Evolutionary conservation across 495 filamentous ascomycete genomes (phyloP).

Genomic region (Thozetella sp.): DNA sequence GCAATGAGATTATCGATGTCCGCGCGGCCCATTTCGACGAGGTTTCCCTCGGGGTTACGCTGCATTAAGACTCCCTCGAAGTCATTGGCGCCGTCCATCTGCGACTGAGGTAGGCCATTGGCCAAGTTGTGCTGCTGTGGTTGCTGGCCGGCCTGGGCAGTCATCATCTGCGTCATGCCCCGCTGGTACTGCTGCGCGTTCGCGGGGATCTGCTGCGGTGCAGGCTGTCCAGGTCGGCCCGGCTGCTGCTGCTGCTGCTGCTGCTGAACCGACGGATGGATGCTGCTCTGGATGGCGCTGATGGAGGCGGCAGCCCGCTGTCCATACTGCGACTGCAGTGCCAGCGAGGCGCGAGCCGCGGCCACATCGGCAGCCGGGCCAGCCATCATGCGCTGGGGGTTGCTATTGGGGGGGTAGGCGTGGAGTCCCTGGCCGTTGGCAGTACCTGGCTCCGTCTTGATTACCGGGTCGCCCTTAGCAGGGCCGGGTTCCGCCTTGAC

Average conservation of each 20-base stretch:
- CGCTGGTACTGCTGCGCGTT: slow-evolving; percentile 48
- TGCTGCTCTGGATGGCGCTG: slow-evolving; percentile 44
- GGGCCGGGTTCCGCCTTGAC: slow-evolving; percentile 80
- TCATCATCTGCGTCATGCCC: slow-evolving; percentile 32
- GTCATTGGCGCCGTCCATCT: slow-evolving; percentile 55
- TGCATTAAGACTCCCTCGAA: slow-evolving; percentile 53
- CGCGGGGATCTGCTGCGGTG: slow-evolving; percentile 27
- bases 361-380: slow-evolving; percentile 34
- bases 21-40: slow-evolving; percentile 48
- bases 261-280: slow-evolving; percentile 25
- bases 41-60: slow-evolving; percentile 29
- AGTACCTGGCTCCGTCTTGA: slow-evolving; percentile 37
- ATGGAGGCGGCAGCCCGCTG: slow-evolving; percentile 70
- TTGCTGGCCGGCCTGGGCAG: slow-evolving; percentile 26
- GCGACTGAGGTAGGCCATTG: slow-evolving; percentile 40
- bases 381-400: slow-evolving; percentile 4
- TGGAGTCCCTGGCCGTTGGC: slow-evolving; percentile 7
- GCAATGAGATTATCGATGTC: slow-evolving; percentile 65
- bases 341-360: slow-evolving; percentile 67
- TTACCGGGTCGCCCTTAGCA: slow-evolving; percentile 40
- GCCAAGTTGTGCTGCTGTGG: slow-evolving; percentile 37
- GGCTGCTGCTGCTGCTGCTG: slow-evolving; percentile 44
- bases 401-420: slow-evolving; percentile 10
- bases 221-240: slow-evolving; percentile 20
- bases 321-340: slow-evolving; percentile 72